A percentile compares a stretch with the other conserved stretches of the same genome.
These are phyloP conservation scores for Grifola frondosa DNA, from an alignment of 1,284 basidiomycete species.

Conservation along the genomic window DNA sequence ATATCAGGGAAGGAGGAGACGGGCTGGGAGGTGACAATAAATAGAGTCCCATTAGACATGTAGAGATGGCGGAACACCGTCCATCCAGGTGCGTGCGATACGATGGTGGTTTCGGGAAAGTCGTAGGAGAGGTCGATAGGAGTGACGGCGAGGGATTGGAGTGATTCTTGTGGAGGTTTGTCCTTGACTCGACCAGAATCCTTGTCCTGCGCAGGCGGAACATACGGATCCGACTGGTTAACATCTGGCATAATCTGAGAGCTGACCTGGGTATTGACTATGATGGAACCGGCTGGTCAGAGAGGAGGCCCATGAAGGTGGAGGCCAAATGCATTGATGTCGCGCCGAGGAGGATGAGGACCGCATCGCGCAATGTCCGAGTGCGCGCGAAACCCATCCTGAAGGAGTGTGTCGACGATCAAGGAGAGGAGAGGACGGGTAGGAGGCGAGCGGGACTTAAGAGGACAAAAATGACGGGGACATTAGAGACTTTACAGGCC, in stretches of 20 bases:
- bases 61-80: conserved; percentile 78
- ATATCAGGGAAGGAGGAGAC: conserved; percentile 56
- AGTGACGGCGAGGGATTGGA: conserved; percentile 6
- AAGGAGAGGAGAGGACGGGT: conserved; percentile 2
- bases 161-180: conserved; percentile 10
- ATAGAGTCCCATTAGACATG: conserved; percentile 75
- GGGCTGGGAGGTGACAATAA: conserved; percentile 52
- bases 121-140: conserved; percentile 21
- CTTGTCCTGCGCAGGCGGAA: conserved; percentile 6
- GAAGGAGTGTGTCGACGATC: conserved; percentile 7
- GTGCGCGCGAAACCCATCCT: conserved; percentile 25
- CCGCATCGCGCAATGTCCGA: conserved; percentile 42
- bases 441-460: conserved; percentile 5
- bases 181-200: neutral
- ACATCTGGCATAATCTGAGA: conserved; percentile 16
- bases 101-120: conserved; percentile 51
- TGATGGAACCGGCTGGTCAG: conserved; percentile 33
- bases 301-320: conserved; percentile 35
- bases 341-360: conserved; percentile 52
- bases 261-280: conserved; percentile 37
- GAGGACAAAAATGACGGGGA: conserved; percentile 3
- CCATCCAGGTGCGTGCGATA: conserved; percentile 76
- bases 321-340: conserved; percentile 50
- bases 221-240: conserved; percentile 5
- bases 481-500: conserved; percentile 4